Conservation (phyloP, 2,329 filamentous ascomycete species). For the Fusarium aywerte region DNA sequence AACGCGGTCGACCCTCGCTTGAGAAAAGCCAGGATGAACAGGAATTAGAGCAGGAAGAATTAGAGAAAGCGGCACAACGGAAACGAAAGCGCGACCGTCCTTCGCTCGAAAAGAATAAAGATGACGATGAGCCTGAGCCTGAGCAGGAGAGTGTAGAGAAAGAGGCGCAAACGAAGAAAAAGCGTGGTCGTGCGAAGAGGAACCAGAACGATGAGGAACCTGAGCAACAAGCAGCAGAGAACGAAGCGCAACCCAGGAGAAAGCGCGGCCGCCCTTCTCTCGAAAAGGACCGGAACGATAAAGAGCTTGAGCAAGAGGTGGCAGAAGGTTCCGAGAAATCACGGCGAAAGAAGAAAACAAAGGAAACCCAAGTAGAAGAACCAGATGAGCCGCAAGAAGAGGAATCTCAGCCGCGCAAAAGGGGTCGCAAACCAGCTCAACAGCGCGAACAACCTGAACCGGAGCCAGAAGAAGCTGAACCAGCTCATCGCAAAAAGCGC, state of each 20-base stretch:
- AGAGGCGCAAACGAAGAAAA: conserved; percentile 49
- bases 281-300: neutral
- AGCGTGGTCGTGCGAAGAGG: conserved; percentile 50
- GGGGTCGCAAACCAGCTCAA: conserved; percentile 11
- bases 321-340: conserved; percentile 27
- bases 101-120: conserved; percentile 40
- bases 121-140: neutral
- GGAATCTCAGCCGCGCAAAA: conserved; percentile 27
- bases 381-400: conserved; percentile 22
- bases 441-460: conserved; percentile 6
- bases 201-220: conserved; percentile 10
- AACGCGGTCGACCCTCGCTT: conserved; percentile 51
- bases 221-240: conserved; percentile 3
- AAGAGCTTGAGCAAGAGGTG: neutral
- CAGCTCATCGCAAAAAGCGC: conserved; percentile 27
- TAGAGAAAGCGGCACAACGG: conserved; percentile 39
- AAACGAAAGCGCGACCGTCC: conserved; percentile 53
- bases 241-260: neutral
- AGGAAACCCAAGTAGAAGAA: conserved; percentile 15
- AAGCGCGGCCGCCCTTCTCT: neutral
- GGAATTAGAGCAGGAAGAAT: conserved; percentile 5
- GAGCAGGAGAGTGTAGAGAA: conserved; percentile 20
- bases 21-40: conserved; percentile 20
- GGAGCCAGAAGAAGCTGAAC: conserved; percentile 25
- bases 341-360: conserved; percentile 26